Evolutionary conservation across 2,329 filamentous ascomycete species (phyloP).

Genomic region (Colletotrichum aenigma): DNA sequence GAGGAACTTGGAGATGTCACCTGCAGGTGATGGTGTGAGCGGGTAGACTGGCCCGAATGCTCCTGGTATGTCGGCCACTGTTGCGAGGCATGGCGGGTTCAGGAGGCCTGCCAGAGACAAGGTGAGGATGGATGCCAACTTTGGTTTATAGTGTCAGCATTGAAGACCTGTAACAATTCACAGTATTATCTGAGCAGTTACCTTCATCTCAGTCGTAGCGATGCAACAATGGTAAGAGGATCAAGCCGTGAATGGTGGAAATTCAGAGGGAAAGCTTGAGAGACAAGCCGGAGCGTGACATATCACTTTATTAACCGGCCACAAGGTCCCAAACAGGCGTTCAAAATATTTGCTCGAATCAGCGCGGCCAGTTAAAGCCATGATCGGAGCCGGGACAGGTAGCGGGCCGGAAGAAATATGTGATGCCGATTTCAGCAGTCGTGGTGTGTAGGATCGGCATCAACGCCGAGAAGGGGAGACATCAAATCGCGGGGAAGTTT

Average conservation of each 20-base stretch:
- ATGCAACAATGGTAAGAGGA: background rate
- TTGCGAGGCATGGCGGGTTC: background rate
- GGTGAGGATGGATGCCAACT: background rate
- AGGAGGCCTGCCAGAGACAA: background rate
- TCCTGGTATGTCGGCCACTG: conserved; percentile 1
- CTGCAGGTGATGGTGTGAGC: background rate
- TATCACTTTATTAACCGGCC: background rate
- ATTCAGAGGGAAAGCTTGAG: background rate
- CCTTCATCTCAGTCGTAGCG: background rate
- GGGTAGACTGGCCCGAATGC: background rate
- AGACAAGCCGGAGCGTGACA: background rate
- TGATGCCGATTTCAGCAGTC: background rate
- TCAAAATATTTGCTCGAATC: background rate
- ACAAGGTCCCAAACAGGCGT: background rate
- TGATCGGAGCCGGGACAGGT: background rate
- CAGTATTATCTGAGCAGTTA: background rate
- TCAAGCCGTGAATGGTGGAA: background rate
- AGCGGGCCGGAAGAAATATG: background rate
- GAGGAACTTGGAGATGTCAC: background rate
- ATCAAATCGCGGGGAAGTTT: background rate
- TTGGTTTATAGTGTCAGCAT: background rate
- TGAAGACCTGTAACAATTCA: accelerated
- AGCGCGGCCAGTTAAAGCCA: background rate
- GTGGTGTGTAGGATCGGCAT: background rate
- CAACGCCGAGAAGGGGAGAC: background rate